These are phyloP conservation scores for Chrysoporthe puriensis DNA, from an alignment of 2,329 filamentous ascomycete genomes.

Conservation along the genomic window DNA sequence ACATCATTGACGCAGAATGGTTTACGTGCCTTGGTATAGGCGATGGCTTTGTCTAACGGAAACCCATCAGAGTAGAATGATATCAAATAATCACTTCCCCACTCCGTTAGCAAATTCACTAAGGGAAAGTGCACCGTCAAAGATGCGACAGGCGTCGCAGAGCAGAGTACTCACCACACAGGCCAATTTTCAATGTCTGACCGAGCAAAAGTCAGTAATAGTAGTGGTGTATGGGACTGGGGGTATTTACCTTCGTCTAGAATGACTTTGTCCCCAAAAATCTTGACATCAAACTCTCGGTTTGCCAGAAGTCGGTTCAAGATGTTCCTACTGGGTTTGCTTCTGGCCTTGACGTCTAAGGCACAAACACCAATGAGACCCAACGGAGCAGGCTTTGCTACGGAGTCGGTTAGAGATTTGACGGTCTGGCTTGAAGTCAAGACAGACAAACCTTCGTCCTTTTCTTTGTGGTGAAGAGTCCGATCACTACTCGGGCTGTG, in stretches of 20 bases:
- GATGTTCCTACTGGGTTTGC: constrained; percentile 96
- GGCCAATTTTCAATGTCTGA: constrained; percentile 92
- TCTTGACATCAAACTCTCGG: constrained; percentile 92
- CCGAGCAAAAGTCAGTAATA: constrained; percentile 28
- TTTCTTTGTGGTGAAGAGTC: constrained; percentile 58
- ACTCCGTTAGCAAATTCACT: constrained; percentile 32
- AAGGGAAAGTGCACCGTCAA: neutral
- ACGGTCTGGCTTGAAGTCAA: constrained; percentile 20
- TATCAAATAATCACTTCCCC: constrained; percentile 79
- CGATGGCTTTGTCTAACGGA: constrained; percentile 93
- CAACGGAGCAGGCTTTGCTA: constrained; percentile 60
- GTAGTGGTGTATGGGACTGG: neutral
- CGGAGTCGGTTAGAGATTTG: constrained; percentile 36
- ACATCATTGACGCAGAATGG: constrained; percentile 98
- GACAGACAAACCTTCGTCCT: constrained; percentile 53
- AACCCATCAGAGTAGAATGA: constrained; percentile 99
- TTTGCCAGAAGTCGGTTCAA: constrained; percentile 89
- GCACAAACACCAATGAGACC: constrained; percentile 91
- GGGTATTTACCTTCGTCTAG: constrained; percentile 74
- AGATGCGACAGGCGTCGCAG: neutral
- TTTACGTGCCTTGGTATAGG: constrained; percentile 89
- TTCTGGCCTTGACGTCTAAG: constrained; percentile 91
- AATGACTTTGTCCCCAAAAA: constrained; percentile 99
- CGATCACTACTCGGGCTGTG: constrained; percentile 78
- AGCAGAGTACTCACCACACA: constrained; percentile 61